phyloP scores from a whole-genome alignment of 2,329 filamentous ascomycete species.

The Cladosporium sp. region DNA sequence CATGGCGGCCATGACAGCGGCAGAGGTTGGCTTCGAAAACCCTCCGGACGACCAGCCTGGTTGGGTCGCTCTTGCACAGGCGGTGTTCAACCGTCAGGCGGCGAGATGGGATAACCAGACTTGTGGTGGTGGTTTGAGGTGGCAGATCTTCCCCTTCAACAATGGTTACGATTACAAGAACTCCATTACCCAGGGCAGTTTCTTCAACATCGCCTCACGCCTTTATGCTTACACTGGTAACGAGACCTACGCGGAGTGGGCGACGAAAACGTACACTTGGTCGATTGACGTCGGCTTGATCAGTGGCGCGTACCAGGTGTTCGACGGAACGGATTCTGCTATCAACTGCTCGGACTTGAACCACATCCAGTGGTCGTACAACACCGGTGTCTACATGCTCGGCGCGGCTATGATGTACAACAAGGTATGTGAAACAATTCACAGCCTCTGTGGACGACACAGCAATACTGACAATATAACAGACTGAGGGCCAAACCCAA shows the following conservation, averaged over 20 bases:
- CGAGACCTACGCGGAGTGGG: slow-evolving; percentile 67
- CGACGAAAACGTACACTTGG: slow-evolving; percentile 45
- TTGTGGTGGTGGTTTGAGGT: slow-evolving; percentile 44
- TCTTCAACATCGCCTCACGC: slow-evolving; percentile 53
- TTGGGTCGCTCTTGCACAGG: slow-evolving; percentile 49
- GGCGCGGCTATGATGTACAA: slow-evolving; percentile 54
- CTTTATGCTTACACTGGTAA: slow-evolving; percentile 45
- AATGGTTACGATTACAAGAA: slow-evolving; percentile 53
- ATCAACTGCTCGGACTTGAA: slow-evolving; percentile 50
- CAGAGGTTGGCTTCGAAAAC: slow-evolving; percentile 52
- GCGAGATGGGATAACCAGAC: slow-evolving; percentile 41
- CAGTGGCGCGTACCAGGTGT: slow-evolving; percentile 52
- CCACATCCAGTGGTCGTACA: slow-evolving; percentile 53
- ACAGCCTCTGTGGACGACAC: not conserved
- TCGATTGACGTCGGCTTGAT: slow-evolving; percentile 57
- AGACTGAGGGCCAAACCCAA: slow-evolving; percentile 29
- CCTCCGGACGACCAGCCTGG: slow-evolving; percentile 44
- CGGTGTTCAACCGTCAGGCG: slow-evolving; percentile 44
- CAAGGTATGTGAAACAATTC: slow-evolving; percentile 21
- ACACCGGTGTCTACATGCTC: slow-evolving; percentile 47
- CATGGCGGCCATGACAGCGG: slow-evolving; percentile 57
- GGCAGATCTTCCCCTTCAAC: slow-evolving; percentile 50
- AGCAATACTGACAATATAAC: slow-evolving; percentile 20
- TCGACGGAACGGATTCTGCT: slow-evolving; percentile 49
- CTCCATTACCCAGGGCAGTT: slow-evolving; percentile 55